phyloP scores from a whole-genome alignment of 1,139 yeast genomes.

The Debaryomycetaceae sp. region DNA sequence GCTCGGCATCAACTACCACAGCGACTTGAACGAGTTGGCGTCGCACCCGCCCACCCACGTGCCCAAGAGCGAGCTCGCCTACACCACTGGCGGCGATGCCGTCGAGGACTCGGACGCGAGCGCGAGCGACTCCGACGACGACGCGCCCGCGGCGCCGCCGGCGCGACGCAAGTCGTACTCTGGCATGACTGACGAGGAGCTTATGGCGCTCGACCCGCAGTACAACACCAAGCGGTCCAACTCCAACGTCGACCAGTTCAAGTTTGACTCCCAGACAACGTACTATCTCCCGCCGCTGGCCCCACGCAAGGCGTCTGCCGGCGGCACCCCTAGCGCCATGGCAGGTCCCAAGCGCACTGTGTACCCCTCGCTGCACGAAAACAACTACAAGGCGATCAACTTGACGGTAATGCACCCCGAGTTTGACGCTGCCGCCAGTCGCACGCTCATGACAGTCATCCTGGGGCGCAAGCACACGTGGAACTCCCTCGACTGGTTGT shows the following conservation, averaged over 20 bases:
- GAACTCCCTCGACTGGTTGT: slow-evolving; percentile 40
- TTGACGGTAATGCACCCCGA: slow-evolving; percentile 35
- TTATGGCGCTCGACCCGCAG: slow-evolving; percentile 57
- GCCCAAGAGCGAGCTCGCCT: slow-evolving; percentile 8
- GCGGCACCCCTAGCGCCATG: too few relatives aligned
- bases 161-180: slow-evolving; percentile 51
- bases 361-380: slow-evolving; percentile 35
- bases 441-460: slow-evolving; percentile 36
- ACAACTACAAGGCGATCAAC: slow-evolving; percentile 38
- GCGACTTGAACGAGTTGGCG: slow-evolving; percentile 20
- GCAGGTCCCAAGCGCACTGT: too few relatives aligned
- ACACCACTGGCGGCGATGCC: slow-evolving; percentile 3
- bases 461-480: slow-evolving; percentile 45
- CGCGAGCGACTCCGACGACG: slow-evolving; percentile 5
- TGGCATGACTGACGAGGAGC: slow-evolving; percentile 62
- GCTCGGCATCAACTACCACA: slow-evolving; percentile 19
- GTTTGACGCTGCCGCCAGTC: slow-evolving; percentile 15
- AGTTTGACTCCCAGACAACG: slow-evolving; percentile 37
- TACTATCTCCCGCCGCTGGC: slow-evolving; percentile 26
- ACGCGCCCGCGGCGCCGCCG: slow-evolving; percentile 6
- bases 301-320: slow-evolving; percentile 5
- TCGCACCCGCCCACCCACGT: slow-evolving; percentile 13
- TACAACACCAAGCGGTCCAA: slow-evolving; percentile 33
- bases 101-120: slow-evolving; percentile 11
- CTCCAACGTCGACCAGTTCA: slow-evolving; percentile 33